These are phyloP conservation scores for Verticillium nonalfalfae DNA, from an alignment of 2,329 filamentous ascomycete species.

Conservation along the genomic window DNA sequence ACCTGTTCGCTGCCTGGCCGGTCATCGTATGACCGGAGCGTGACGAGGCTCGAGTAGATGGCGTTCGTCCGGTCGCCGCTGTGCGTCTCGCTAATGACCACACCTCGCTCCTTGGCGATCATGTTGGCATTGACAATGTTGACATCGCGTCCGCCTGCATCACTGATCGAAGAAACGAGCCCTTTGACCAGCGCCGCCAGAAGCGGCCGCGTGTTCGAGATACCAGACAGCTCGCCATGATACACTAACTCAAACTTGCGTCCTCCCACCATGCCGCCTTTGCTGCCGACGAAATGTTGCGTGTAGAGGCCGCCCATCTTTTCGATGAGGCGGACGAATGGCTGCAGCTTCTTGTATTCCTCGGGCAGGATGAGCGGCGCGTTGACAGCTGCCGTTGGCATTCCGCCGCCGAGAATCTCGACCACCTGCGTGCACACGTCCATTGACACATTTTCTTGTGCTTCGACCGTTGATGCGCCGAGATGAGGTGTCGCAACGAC, in stretches of 20 bases:
- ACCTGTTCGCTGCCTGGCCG: constrained; percentile 29
- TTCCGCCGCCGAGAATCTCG: constrained; percentile 63
- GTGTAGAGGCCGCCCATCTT: constrained; percentile 76
- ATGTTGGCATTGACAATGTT: constrained; percentile 79
- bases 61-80: constrained; percentile 54
- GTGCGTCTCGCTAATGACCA: constrained; percentile 69
- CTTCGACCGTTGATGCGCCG: constrained; percentile 73
- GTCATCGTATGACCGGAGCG: constrained; percentile 48
- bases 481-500: constrained; percentile 76
- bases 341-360: constrained; percentile 71
- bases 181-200: constrained; percentile 77
- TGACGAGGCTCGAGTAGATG: constrained; percentile 66
- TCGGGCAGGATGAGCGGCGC: constrained; percentile 76
- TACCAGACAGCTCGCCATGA: constrained; percentile 64
- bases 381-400: constrained; percentile 73
- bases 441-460: constrained; percentile 77
- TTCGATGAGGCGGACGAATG: constrained; percentile 70
- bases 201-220: constrained; percentile 71
- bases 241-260: constrained; percentile 72
- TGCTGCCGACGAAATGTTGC: constrained; percentile 56
- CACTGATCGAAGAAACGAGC: constrained; percentile 62
- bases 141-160: constrained; percentile 59
- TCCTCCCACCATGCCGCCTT: constrained; percentile 44
- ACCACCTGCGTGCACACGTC: constrained; percentile 79
- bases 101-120: constrained; percentile 67